These are phyloP conservation scores for Pichia sp. DNA, from an alignment of 1,139 yeast genomes.

Conservation along the genomic window DNA sequence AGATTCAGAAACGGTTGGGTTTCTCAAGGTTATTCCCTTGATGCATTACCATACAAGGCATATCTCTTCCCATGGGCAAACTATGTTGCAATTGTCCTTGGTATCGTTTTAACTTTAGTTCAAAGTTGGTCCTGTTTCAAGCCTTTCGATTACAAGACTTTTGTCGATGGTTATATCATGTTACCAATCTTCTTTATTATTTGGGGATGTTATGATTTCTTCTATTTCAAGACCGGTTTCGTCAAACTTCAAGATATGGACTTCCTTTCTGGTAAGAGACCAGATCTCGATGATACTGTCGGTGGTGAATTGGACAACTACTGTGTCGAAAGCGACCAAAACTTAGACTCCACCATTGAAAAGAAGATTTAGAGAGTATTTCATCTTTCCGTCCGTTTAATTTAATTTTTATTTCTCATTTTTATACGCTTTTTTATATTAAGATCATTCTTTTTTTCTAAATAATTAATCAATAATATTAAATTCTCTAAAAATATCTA, in stretches of 20 bases:
- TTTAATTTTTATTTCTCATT: not conserved
- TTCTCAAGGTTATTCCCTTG: slow-evolving; percentile 43
- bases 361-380: not conserved
- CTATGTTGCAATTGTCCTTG: slow-evolving; percentile 48
- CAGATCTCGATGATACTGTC: slow-evolving; percentile 29
- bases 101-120: slow-evolving; percentile 54
- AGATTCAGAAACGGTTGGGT: slow-evolving; percentile 53
- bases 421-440: too few species aligned
- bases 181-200: slow-evolving; percentile 54
- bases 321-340: slow-evolving; percentile 1
- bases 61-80: slow-evolving; percentile 54
- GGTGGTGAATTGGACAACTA: slow-evolving; percentile 21
- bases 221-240: slow-evolving; percentile 32
- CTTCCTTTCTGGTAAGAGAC: slow-evolving; percentile 44
- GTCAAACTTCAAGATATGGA: slow-evolving; percentile 45
- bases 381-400: not conserved
- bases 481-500: too few species aligned
- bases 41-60: slow-evolving; percentile 54
- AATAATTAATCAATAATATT: too few species aligned
- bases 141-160: slow-evolving; percentile 59
- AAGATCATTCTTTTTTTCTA: too few species aligned
- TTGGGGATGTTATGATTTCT: slow-evolving; percentile 38
- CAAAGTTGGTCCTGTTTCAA: slow-evolving; percentile 69
- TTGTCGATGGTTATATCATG: slow-evolving; percentile 65
- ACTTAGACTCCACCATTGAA: slow-evolving; percentile 5